Evolutionary conservation across 306 rosid genomes (phyloP), one percentile per base, ranked within the genome.

Genomic region (Cicer pinnatifidum): DNA sequence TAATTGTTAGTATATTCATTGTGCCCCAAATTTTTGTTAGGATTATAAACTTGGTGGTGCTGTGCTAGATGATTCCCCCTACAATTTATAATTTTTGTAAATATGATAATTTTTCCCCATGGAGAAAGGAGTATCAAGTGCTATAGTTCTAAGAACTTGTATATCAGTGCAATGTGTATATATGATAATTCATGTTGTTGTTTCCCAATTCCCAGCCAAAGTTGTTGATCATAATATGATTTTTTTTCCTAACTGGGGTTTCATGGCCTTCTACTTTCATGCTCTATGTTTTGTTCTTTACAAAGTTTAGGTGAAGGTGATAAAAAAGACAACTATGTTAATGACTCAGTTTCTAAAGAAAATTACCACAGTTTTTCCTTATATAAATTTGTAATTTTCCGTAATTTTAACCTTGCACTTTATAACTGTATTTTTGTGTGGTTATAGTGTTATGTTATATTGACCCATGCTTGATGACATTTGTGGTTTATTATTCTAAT

Each of bases 401-500:
- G 5, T 68, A 2, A 43, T 51, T 69, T 40, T 56, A 19, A 47
- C n/a, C 12, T 47, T 40, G 54, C 63, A 56, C 38, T 43, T 69
- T 75, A 40, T 41, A 38, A 57, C 57, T 1, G 3, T 12, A 9
- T 20, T 75, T 62, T 67, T 45, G 50, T 23, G 35, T 54, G 43
- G 46, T 33, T n/a, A 68, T 75, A 23, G 52, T 59, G 16, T 19
- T 68, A 61, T 15, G 61, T 60, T 28, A 38, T 58, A 20, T 20
- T 11, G 10, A 60, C 28, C 15, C 73, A 16, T 59, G 59, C 76
- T 52, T 80, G 76, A 62, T 50, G 73, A 39, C 41, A 64, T 64
- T 47, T 46, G 53, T 54, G 11, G 11, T 51, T 56, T 48, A 64
- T 71, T 52, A 53, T 63, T 50, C 35, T 39, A 16, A 17, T 20